Percentiles rank a stretch among this genome's conserved stretches.
These are phyloP conservation scores for Gastrodia elata DNA, from an alignment of 106 monocot species.

Conservation along the genomic window DNA sequence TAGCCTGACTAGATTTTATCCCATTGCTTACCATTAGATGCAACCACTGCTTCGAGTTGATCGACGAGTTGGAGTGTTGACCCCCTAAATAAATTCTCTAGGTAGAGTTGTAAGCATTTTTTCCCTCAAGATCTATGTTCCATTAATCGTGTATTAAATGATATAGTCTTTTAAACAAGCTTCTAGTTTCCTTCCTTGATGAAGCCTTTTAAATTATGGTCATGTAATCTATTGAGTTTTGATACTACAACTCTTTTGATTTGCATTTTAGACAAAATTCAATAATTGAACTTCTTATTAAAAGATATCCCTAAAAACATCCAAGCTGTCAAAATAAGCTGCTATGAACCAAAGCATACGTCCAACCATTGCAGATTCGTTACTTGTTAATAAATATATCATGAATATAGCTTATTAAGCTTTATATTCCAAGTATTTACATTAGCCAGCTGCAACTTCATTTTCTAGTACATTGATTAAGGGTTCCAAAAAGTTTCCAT, in stretches of 20 bases:
- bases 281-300: background rate
- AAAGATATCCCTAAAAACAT: background rate
- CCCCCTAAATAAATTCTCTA: too few relatives aligned
- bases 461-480: background rate
- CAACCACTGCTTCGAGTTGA: too few relatives aligned
- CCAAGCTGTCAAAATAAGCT: background rate
- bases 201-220: background rate
- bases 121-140: background rate
- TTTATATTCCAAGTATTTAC: background rate
- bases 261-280: background rate
- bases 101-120: background rate
- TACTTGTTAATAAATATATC: background rate
- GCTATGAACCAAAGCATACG: background rate
- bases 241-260: background rate
- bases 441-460: background rate
- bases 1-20: too few relatives aligned
- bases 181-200: background rate
- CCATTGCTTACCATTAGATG: too few relatives aligned
- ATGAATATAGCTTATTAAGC: background rate
- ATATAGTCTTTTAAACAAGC: background rate
- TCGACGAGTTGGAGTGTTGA: too few relatives aligned
- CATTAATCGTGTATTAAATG: background rate
- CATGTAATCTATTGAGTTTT: background rate
- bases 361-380: background rate
- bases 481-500: background rate